These are phyloP conservation scores for Cairneyella variabilis DNA, from an alignment of 495 filamentous ascomycete genomes.

Conservation along the genomic window DNA sequence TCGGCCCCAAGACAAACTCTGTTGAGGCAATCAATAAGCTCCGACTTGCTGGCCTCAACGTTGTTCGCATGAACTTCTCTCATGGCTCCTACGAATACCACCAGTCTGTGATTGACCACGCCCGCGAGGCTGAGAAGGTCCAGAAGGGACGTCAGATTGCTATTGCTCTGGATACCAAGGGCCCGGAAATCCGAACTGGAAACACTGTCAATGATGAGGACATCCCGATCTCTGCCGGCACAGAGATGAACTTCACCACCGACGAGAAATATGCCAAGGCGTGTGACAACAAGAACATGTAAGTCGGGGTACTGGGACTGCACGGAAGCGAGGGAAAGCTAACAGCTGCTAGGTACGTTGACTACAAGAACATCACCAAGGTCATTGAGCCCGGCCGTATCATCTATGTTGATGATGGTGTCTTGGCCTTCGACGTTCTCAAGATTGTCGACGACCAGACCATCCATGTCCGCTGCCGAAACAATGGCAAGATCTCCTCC, in stretches of 20 bases:
- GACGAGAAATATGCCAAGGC: constrained; percentile 88
- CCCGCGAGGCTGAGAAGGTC: constrained; percentile 73
- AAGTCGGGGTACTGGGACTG: constrained; percentile 31
- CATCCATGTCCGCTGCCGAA: constrained; percentile 75
- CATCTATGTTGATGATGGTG: constrained; percentile 98
- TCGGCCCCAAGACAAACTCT: constrained; percentile 98
- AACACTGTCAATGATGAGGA: constrained; percentile 84
- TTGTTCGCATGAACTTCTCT: constrained; percentile 99
- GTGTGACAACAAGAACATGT: constrained; percentile 92
- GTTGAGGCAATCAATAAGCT: constrained; percentile 93
- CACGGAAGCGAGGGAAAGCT: background rate
- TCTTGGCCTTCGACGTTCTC: constrained; percentile 90
- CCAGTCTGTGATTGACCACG: constrained; percentile 94
- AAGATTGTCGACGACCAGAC: constrained; percentile 86
- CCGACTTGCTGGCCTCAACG: constrained; percentile 84
- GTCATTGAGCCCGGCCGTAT: constrained; percentile 89
- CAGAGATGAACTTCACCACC: constrained; percentile 89
- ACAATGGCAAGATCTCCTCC: constrained; percentile 97
- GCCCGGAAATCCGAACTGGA: constrained; percentile 96
- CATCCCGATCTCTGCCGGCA: constrained; percentile 77
- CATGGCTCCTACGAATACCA: constrained; percentile 96
- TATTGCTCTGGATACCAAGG: constrained; percentile 98
- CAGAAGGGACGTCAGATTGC: constrained; percentile 82
- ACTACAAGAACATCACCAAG: constrained; percentile 99
- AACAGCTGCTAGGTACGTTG: constrained; percentile 69